Base-by-base conservation (phyloP, 2,329 filamentous ascomycete species). In the Talaromyces pinophilus region DNA sequence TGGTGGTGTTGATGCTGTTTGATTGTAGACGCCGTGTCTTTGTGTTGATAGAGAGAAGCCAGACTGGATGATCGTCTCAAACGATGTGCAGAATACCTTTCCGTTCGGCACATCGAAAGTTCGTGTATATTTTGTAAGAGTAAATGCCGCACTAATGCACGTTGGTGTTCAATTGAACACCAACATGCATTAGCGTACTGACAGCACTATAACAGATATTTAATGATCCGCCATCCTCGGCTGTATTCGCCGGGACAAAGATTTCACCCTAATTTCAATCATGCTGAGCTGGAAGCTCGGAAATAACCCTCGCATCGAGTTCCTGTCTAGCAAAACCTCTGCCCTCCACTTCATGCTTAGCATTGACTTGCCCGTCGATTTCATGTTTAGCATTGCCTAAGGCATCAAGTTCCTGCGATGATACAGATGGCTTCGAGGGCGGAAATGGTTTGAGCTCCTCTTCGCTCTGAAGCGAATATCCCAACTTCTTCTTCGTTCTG, bases 401-500 rank as follows among this genome's bases (percentile, higher is more conserved):
- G 2, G 30, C 30, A 22, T 57, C n/a, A 22, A 57, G 30, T 57
- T 57, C 52, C 10, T 57, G 52, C 5, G n/a, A 57, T 19, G 28
- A 2, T 3, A 35, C 52, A 4, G 19, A 35, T 8, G 52, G n/a
- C n/a, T 22, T 57, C 6, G 52, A 15, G 4, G 28, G 52, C 1
- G 52, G n/a, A 1, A 19, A 22, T 19, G 30, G 52, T 19, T 57
- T 57, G 52, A 57, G 30, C 2, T 57, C 52, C 17, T 57, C 52
- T 30, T 57, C 30, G 11, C 28, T 38, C n/a, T 38, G 52, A 35
- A 13, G 6, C 5, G 52, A 35, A 57, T 57, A 57, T 38, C 5
- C 30, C 30, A 57, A 15, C 52, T 35, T 57, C 30, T 19, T 57
- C n/a, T 57, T 57, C 52, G 30, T 57, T 35, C n/a, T 57, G 11